Evolutionary conservation across 2,329 filamentous ascomycete genomes (phyloP).

Genomic region (Alternaria arbusti): DNA sequence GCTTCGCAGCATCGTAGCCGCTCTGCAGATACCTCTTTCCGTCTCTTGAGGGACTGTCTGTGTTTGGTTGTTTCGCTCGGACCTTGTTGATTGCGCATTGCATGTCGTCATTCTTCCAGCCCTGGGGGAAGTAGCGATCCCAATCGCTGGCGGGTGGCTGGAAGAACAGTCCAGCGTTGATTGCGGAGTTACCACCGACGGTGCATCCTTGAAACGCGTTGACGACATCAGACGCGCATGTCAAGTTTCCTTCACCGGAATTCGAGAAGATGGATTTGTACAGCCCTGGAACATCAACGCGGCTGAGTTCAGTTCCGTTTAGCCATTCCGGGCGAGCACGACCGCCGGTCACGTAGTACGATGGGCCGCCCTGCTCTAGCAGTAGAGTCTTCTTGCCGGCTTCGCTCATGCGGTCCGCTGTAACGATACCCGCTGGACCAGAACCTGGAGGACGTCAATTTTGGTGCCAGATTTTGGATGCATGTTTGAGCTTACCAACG

Average conservation of each 20-base stretch:
- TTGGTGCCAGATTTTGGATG: not conserved
- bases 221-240: slow-evolving; percentile 50
- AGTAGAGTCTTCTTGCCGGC: slow-evolving; percentile 60
- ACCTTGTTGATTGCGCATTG: slow-evolving; percentile 55
- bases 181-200: slow-evolving; percentile 59
- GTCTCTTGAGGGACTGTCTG: slow-evolving; percentile 55
- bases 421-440: slow-evolving; percentile 61
- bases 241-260: slow-evolving; percentile 43
- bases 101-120: slow-evolving; percentile 61
- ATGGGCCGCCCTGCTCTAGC: slow-evolving; percentile 59
- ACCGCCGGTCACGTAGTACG: slow-evolving; percentile 58
- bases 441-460: slow-evolving; percentile 35
- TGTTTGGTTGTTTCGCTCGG: slow-evolving; percentile 53
- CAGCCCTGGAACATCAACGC: slow-evolving; percentile 62
- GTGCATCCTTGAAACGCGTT: slow-evolving; percentile 59
- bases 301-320: slow-evolving; percentile 54
- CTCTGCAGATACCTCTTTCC: slow-evolving; percentile 56
- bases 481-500: slow-evolving; percentile 15
- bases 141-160: slow-evolving; percentile 61
- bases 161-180: slow-evolving; percentile 63
- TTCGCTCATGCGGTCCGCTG: slow-evolving; percentile 59
- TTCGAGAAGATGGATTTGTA: slow-evolving; percentile 59
- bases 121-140: slow-evolving; percentile 57
- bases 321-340: slow-evolving; percentile 59
- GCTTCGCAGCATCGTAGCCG: slow-evolving; percentile 55